These are phyloP conservation scores for Ustilago lituana DNA, from an alignment of 1,284 basidiomycete species.

Conservation along the genomic window DNA sequence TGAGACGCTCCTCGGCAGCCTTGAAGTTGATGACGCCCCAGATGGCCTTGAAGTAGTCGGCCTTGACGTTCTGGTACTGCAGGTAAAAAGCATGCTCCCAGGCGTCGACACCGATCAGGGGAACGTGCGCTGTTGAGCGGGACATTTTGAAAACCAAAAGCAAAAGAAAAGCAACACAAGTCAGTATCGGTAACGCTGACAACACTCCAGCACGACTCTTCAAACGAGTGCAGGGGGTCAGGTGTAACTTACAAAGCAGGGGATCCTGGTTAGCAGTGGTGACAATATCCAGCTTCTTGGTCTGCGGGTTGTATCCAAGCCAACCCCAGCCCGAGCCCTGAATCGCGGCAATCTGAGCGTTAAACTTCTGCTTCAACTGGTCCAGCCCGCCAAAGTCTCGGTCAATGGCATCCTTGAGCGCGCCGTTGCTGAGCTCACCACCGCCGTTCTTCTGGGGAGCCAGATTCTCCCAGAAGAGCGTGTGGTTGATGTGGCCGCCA, in stretches of 20 bases:
- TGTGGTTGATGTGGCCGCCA: conserved; percentile 67
- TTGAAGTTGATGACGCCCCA: conserved; percentile 68
- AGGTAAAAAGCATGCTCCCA: conserved; percentile 67
- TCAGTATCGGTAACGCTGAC: no score
- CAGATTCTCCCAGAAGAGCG: conserved; percentile 66
- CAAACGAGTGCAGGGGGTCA: no score
- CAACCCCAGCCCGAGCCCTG: conserved; percentile 67
- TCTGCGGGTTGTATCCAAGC: conserved; percentile 59
- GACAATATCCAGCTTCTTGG: conserved; percentile 59
- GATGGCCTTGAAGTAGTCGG: conserved; percentile 66
- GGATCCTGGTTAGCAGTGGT: conserved; percentile 67
- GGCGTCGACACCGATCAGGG: conserved; percentile 65
- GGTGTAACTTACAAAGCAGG: conserved; percentile 54
- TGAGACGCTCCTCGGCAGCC: conserved; percentile 64
- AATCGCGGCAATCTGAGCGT: conserved; percentile 59
- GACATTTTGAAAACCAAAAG: neutral
- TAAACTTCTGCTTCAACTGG: conserved; percentile 58
- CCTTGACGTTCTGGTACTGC: conserved; percentile 67
- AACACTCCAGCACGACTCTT: no score
- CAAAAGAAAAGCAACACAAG: neutral
- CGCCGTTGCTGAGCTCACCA: conserved; percentile 57
- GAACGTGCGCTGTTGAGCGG: conserved; percentile 58
- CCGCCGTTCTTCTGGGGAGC: conserved; percentile 61
- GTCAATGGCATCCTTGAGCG: conserved; percentile 63
- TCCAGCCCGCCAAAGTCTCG: conserved; percentile 64